Base-by-base conservation (phyloP, 441 rosid species). In the Adansonia gregorii region DNA sequence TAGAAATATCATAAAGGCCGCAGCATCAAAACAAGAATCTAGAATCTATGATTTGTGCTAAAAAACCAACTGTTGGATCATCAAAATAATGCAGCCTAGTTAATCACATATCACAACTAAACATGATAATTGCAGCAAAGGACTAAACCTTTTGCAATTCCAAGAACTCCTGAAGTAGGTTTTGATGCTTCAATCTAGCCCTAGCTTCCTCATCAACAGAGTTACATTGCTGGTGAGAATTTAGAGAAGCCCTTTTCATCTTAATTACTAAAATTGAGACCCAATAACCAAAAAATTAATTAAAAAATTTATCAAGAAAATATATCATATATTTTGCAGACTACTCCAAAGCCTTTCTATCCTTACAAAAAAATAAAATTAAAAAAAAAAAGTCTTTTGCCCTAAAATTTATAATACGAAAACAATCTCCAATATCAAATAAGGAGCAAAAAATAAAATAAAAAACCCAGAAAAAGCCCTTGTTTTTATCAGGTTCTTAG, bases 141-240 rank as follows among this genome's bases (percentile, higher is more conserved):
- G 51, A 41, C 84, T 68, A 58, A 35, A 86, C 91, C 88, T 86
- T 87, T 56, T 79, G 88, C 83, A 89, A 75, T 27, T 80, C 82
- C 74, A 85, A 59, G 75, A 66, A 89, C 52, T 87, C 89, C 68
- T 83, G 80, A 27, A 84, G 65, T 12, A 89, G 78, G 63, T 43
- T 79, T 75, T 86, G 84, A 58, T 83, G 77, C 73, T 84, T 85
- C 66, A 79, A 19, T 75, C 58, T 73, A 60, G 75, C 80, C 76
- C 48, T 82, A 43, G 68, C 79, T 76, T 81, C 80, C 69, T 79
- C 86, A 5, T 80, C 68, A n/a, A 65, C 75, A 56, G 39, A 41
- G 60, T 69, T 46, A 64, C 80, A 72, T 76, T 60, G 67, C 41
- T 52, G 24, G 60, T 7, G 51, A 67, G 81, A 79, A 74, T 78